Percentiles rank a stretch among this genome's conserved stretches.
Evolutionary conservation across 2,329 filamentous ascomycete species (phyloP).

Genomic region (Trichoderma atroviride): DNA sequence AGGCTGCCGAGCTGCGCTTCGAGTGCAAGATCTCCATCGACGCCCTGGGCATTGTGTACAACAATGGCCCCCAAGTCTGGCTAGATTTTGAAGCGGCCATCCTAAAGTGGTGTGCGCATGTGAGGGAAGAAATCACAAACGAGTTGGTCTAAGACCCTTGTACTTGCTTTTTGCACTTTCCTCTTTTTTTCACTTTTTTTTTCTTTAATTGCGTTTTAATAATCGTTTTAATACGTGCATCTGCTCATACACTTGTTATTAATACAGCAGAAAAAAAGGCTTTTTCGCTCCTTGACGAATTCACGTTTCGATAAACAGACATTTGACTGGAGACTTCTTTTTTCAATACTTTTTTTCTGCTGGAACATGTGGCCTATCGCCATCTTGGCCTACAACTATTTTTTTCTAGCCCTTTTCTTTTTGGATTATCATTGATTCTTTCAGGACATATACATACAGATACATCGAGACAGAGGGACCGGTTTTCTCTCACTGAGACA

Average conservation of each 20-base stretch:
- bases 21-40: conserved; percentile 83
- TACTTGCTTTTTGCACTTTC: conserved; percentile 17
- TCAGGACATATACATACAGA: conserved; percentile 17
- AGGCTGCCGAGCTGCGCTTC: conserved; percentile 92
- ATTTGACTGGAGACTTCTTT: conserved; percentile 21
- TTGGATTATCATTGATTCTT: conserved; percentile 22
- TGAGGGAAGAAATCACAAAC: conserved; percentile 78
- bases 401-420: not conserved
- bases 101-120: conserved; percentile 77
- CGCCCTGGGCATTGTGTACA: conserved; percentile 83
- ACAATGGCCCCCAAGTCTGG: conserved; percentile 71
- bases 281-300: conserved; percentile 22
- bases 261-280: conserved; percentile 17
- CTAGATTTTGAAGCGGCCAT: conserved; percentile 80
- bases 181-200: not conserved
- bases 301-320: conserved; percentile 24
- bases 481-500: conserved; percentile 19
- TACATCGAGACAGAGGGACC: conserved; percentile 3
- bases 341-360: not conserved
- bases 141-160: conserved; percentile 52
- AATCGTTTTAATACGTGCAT: conserved; percentile 22
- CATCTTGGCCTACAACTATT: not conserved
- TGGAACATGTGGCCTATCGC: not conserved
- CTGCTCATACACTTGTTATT: conserved; percentile 21
- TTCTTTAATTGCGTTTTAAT: conserved; percentile 11